Conservation (phyloP, 306 rosid species). For the Vigna angularis region DNA sequence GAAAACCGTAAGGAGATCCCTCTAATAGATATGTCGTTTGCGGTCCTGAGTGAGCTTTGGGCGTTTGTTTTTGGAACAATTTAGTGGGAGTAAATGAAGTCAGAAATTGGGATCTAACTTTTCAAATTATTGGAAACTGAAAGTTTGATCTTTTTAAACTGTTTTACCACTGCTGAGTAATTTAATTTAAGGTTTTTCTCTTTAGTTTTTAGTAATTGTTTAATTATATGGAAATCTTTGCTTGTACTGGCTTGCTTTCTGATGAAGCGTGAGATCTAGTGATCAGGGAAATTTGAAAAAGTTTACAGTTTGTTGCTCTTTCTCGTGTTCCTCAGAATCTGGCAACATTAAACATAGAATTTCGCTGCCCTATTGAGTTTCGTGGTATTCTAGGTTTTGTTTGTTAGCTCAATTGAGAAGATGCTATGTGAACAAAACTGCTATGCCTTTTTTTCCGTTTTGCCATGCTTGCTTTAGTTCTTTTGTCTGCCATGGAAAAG, state of each 20-base stretch:
- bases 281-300: conserved; percentile 42
- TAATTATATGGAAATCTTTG: conserved; percentile 42
- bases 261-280: conserved; percentile 56
- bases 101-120: conserved; percentile 31
- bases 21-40: conserved; percentile 17
- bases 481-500: conserved; percentile 48
- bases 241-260: conserved; percentile 57
- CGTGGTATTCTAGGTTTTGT: conserved; percentile 58
- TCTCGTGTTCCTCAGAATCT: conserved; percentile 53
- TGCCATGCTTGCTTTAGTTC: conserved; percentile 55
- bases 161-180: conserved; percentile 40
- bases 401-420: conserved; percentile 57
- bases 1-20: conserved; percentile 4
- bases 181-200: conserved; percentile 38
- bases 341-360: conserved; percentile 28
- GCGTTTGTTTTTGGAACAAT: conserved; percentile 29
- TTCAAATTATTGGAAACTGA: conserved; percentile 40
- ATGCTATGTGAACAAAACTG: conserved; percentile 59
- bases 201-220: conserved; percentile 43
- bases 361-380: conserved; percentile 47
- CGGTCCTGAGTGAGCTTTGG: conserved; percentile 23
- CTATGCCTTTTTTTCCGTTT: conserved; percentile 59
- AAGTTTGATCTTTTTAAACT: conserved; percentile 25
- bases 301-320: conserved; percentile 59
- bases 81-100: conserved; percentile 24